Conservation (phyloP, 2,329 filamentous ascomycete genomes). For the Aspergillus tubingensis region DNA sequence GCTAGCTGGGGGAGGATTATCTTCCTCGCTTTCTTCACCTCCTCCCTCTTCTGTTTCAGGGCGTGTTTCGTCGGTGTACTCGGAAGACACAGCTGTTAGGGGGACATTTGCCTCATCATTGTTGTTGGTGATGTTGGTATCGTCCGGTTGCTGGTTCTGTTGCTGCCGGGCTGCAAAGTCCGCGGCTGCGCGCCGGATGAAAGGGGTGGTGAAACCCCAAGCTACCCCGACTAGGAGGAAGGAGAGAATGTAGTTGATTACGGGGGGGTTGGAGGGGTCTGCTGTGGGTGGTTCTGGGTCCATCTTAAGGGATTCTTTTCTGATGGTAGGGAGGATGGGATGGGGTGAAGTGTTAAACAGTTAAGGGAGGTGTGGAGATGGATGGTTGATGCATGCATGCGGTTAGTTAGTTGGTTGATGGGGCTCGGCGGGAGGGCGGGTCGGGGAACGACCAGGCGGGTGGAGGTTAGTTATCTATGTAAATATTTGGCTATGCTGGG, state of each 20-base stretch:
- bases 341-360: no score
- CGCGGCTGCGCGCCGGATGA: constrained; percentile 83
- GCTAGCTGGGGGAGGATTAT: constrained; percentile 7
- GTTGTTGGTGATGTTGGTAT: background rate
- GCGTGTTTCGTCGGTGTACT: constrained; percentile 12
- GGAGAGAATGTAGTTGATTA: constrained; percentile 79
- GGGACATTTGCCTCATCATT: background rate
- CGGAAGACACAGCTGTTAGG: background rate
- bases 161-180: constrained; percentile 65
- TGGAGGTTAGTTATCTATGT: no score
- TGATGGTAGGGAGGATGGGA: background rate
- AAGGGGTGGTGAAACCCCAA: constrained; percentile 90
- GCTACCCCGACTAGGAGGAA: constrained; percentile 89
- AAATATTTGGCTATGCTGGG: no score
- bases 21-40: constrained; percentile 11
- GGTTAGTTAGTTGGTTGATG: no score
- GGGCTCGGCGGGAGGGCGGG: no score
- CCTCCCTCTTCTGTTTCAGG: no score
- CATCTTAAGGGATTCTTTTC: background rate
- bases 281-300: constrained; percentile 5
- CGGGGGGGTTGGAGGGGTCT: constrained; percentile 33
- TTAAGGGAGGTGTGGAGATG: no score
- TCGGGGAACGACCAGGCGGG: no score
- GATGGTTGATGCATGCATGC: no score
- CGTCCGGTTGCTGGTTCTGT: constrained; percentile 15